Percentiles rank a stretch among this genome's conserved stretches.
These are phyloP conservation scores for Erigeron canadensis DNA, from an alignment of 129 eudicot species.

Conservation along the genomic window DNA sequence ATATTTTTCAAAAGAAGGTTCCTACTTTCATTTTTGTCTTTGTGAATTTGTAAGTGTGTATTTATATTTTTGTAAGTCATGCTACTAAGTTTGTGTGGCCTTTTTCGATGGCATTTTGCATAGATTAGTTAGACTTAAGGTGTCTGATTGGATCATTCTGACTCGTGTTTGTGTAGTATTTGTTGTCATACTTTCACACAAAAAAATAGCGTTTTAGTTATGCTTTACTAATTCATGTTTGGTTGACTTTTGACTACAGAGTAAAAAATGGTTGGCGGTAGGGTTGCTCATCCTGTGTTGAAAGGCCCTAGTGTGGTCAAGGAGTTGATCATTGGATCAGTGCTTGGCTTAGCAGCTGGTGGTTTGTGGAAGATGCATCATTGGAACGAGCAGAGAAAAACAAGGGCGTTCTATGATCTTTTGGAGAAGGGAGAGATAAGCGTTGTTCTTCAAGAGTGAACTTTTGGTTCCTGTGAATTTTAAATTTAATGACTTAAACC, in stretches of 20 bases:
- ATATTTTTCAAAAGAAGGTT: too few species aligned
- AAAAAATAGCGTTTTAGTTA: neutral
- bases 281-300: slow-evolving; percentile 45
- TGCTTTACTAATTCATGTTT: slow-evolving; percentile 1
- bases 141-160: neutral
- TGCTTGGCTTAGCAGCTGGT: slow-evolving; percentile 42
- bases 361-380: slow-evolving; percentile 51
- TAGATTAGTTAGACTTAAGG: too few species aligned
- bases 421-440: slow-evolving; percentile 49
- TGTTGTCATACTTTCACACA: neutral
- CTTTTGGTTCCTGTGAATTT: slow-evolving; percentile 9
- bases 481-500: slow-evolving; percentile 21
- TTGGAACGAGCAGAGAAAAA: slow-evolving; percentile 48
- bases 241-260: slow-evolving; percentile 18
- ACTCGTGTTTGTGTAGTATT: neutral
- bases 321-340: slow-evolving; percentile 42
- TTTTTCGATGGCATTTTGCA: too few species aligned
- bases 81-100: too few species aligned
- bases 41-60: neutral
- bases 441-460: slow-evolving; percentile 39
- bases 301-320: slow-evolving; percentile 49
- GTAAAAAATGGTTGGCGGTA: slow-evolving; percentile 39
- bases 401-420: slow-evolving; percentile 40
- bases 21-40: neutral
- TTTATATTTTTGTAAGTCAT: too few species aligned